Conservation (phyloP, 164 flowering plant genomes). For the Vitis rupestris region DNA sequence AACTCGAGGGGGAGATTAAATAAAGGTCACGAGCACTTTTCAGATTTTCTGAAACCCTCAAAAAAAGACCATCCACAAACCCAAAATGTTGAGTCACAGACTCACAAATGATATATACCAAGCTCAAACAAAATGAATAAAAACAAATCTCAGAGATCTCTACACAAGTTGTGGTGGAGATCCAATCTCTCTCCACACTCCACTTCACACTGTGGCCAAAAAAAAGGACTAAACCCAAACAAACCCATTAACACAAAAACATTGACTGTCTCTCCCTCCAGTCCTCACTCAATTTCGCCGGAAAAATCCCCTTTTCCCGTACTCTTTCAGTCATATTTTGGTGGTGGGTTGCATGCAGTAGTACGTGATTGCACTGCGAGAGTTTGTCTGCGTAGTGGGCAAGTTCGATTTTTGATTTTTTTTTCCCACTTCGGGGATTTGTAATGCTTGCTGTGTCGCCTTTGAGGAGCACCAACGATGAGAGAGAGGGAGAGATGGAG, state of each 20-base stretch:
- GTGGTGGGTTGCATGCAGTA: neutral
- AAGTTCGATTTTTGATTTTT: neutral
- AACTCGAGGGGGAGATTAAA: conserved; percentile 9
- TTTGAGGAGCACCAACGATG: conserved; percentile 44
- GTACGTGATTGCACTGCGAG: conserved; percentile 3
- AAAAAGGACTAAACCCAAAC: conserved; percentile 9
- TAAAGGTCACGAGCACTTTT: conserved; percentile 7
- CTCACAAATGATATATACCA: neutral
- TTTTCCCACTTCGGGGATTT: conserved; percentile 5
- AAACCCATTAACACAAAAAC: neutral
- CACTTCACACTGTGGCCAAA: conserved; percentile 2
- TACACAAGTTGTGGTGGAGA: conserved; percentile 49
- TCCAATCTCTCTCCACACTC: conserved; percentile 26
- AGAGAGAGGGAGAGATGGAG: conserved; percentile 43
- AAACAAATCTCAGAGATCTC: conserved; percentile 38
- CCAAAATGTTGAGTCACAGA: neutral
- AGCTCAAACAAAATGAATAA: conserved; percentile 31
- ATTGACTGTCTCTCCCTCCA: neutral
- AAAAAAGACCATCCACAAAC: conserved; percentile 49
- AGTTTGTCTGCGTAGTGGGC: neutral
- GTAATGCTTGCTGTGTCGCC: conserved; percentile 74
- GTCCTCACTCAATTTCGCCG: neutral
- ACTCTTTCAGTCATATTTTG: neutral
- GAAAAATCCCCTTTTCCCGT: too few species aligned
- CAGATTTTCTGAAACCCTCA: conserved; percentile 21